Percentiles rank a stretch among this genome's conserved stretches.
phyloP scores from a whole-genome alignment of 345 rosid species.

The Gossypium thurberi region DNA sequence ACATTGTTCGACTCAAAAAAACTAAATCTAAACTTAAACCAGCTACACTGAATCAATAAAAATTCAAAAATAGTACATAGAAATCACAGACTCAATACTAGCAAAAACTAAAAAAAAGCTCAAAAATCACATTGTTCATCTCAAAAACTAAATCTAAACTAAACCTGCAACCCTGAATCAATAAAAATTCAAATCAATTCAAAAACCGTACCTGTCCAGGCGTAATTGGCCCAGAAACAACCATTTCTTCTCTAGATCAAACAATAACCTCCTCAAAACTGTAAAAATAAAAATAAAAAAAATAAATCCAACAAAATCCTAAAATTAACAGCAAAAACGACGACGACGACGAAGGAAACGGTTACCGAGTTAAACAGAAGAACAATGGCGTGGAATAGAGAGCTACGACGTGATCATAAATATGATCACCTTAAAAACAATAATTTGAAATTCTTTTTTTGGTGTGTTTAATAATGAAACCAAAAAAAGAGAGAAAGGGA shows the following conservation, averaged over 20 bases:
- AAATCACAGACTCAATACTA: background rate
- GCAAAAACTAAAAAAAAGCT: background rate
- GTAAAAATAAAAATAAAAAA: conserved; percentile 6
- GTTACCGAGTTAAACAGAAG: background rate
- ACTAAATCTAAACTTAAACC: background rate
- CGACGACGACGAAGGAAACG: background rate
- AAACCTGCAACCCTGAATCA: conserved; percentile 7
- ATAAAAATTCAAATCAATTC: background rate
- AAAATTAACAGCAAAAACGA: background rate
- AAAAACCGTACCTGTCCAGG: conserved; percentile 62
- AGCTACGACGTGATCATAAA: conserved; percentile 31
- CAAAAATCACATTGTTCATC: background rate
- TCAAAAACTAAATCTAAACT: background rate
- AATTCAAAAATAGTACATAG: background rate
- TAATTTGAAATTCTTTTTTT: background rate
- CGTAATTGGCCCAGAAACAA: conserved; percentile 56
- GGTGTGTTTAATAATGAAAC: background rate
- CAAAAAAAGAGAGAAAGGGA: background rate
- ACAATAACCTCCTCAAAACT: conserved; percentile 11
- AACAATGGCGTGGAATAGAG: background rate
- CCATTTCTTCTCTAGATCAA: conserved; percentile 41
- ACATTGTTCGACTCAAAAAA: background rate
- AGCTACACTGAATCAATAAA: background rate
- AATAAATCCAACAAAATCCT: background rate
- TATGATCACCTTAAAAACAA: conserved; percentile 8